phyloP scores from a whole-genome alignment of 805 yeast species.

The Jamesozyma gamospora region DNA sequence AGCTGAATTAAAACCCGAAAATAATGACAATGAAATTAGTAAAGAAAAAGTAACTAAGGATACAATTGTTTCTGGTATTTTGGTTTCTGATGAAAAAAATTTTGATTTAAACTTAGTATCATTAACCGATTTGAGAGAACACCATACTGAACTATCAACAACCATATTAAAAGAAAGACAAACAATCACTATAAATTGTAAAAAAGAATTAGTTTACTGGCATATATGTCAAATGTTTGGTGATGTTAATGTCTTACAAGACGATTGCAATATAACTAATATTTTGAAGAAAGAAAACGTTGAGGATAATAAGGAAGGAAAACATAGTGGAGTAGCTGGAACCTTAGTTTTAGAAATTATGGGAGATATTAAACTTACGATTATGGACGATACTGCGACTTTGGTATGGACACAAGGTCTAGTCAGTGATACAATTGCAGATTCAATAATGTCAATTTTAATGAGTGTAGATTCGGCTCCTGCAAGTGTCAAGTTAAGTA shows the following conservation, averaged over 20 bases:
- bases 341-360: conserved; percentile 47
- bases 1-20: not conserved
- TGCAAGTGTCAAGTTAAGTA: conserved; percentile 82
- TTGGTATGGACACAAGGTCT: conserved; percentile 88
- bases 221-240: conserved; percentile 96
- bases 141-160: conserved; percentile 68
- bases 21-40: conserved; percentile 23
- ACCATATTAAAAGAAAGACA: conserved; percentile 79
- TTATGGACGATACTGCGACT: conserved; percentile 42
- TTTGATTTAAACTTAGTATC: conserved; percentile 78
- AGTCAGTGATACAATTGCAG: conserved; percentile 89
- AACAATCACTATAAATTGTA: conserved; percentile 66
- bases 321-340: conserved; percentile 1
- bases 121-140: conserved; percentile 80
- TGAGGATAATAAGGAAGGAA: conserved; percentile 25
- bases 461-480: conserved; percentile 91
- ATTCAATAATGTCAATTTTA: conserved; percentile 80
- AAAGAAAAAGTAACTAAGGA: conserved; percentile 20
- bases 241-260: conserved; percentile 51
- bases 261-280: conserved; percentile 35
- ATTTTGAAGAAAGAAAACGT: conserved; percentile 26
- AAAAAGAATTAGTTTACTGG: conserved; percentile 71
- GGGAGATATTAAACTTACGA: conserved; percentile 48
- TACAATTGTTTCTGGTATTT: conserved; percentile 59
- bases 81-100: conserved; percentile 69